phyloP scores from a whole-genome alignment of 768 basidiomycete species.

The Mycena vitilis region DNA sequence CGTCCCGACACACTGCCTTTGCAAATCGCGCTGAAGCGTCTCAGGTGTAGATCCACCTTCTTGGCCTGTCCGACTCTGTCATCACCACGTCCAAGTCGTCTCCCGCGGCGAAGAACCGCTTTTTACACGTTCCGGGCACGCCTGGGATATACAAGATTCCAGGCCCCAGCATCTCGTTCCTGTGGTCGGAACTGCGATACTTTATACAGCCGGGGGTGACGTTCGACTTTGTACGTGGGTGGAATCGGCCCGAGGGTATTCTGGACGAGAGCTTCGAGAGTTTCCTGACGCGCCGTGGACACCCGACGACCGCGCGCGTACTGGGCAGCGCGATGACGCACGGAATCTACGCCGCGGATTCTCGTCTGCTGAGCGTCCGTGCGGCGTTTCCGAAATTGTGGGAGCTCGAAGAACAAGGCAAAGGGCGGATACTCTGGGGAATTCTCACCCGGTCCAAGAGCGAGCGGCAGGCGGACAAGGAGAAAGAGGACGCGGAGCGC shows the following conservation, averaged over 20 bases:
- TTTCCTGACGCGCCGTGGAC: constrained; percentile 82
- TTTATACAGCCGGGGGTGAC: constrained; percentile 66
- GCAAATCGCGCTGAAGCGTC: constrained; percentile 24
- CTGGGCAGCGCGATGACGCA: constrained; percentile 88
- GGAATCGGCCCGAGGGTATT: constrained; percentile 52
- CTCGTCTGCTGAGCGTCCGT: constrained; percentile 77
- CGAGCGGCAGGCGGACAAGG: constrained; percentile 25
- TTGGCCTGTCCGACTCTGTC: constrained; percentile 69
- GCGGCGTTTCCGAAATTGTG: constrained; percentile 82
- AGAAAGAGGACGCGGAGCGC: constrained; percentile 36
- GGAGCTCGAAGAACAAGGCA: constrained; percentile 73
- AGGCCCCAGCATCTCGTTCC: constrained; percentile 50
- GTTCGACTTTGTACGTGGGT: constrained; percentile 65
- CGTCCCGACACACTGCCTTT: not conserved
- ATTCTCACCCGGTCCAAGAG: constrained; percentile 48
- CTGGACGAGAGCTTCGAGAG: constrained; percentile 86
- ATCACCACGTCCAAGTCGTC: constrained; percentile 75
- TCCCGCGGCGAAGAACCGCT: constrained; percentile 83
- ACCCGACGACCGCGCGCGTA: constrained; percentile 73
- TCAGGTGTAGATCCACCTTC: constrained; percentile 76
- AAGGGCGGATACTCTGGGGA: constrained; percentile 78
- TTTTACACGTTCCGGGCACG: constrained; percentile 66
- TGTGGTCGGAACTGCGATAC: constrained; percentile 53
- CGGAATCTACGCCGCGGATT: constrained; percentile 93
- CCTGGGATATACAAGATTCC: constrained; percentile 67